These are phyloP conservation scores for Trichosporon faecale DNA, from an alignment of 1,284 basidiomycete genomes.

Conservation along the genomic window DNA sequence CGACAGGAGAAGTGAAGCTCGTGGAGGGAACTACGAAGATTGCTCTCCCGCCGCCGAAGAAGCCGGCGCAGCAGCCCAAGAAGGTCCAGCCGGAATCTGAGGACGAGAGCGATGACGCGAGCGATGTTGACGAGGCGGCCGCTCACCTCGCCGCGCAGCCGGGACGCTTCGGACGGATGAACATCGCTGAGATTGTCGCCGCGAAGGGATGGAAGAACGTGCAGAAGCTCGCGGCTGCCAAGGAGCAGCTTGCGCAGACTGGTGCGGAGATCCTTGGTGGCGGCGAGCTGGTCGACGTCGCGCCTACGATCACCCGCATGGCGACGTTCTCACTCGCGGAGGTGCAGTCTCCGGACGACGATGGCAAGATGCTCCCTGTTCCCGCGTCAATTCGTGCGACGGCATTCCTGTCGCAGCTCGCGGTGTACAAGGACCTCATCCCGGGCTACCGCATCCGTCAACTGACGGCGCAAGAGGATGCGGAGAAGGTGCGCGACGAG, in stretches of 20 bases:
- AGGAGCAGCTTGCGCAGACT: slow-evolving; percentile 81
- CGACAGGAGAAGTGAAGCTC: slow-evolving; percentile 66
- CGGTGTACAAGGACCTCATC: slow-evolving; percentile 93
- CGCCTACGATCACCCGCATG: slow-evolving; percentile 78
- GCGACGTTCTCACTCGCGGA: slow-evolving; percentile 75
- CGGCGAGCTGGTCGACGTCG: slow-evolving; percentile 53
- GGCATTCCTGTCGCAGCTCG: slow-evolving; percentile 83
- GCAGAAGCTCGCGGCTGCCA: slow-evolving; percentile 69
- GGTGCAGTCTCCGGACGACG: slow-evolving; percentile 60
- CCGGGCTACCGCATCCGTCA: slow-evolving; percentile 81
- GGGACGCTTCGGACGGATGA: slow-evolving; percentile 70
- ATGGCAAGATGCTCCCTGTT: slow-evolving; percentile 60
- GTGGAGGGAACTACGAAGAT: slow-evolving; percentile 51
- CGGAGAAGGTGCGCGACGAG: slow-evolving; percentile 91
- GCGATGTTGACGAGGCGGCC: slow-evolving; percentile 54
- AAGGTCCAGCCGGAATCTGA: slow-evolving; percentile 53
- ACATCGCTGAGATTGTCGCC: slow-evolving; percentile 70
- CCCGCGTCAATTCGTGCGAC: slow-evolving; percentile 80
- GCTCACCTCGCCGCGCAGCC: slow-evolving; percentile 43
- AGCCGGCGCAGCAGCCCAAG: slow-evolving; percentile 41
- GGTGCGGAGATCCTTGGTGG: slow-evolving; percentile 87
- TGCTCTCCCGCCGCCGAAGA: slow-evolving; percentile 51
- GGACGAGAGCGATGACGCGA: slow-evolving; percentile 54
- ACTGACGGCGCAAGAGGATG: slow-evolving; percentile 83
- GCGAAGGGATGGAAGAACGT: slow-evolving; percentile 60